Evolutionary conservation across 441 rosid species (phyloP).

Genomic region (Brassica balearica): DNA sequence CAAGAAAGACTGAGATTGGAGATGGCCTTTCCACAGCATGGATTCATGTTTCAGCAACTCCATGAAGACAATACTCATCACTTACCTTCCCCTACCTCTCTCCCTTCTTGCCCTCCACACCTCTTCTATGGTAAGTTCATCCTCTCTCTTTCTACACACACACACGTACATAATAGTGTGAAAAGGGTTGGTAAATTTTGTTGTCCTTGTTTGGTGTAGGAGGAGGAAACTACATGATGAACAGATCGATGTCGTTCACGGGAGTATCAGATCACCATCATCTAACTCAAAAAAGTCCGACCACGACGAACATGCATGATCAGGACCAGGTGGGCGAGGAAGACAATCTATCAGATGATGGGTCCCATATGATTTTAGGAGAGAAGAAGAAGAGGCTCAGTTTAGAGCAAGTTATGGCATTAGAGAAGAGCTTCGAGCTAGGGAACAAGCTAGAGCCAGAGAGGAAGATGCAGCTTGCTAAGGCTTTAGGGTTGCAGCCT

Average conservation of each 20-base stretch:
- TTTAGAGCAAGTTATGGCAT: slow-evolving; percentile 85
- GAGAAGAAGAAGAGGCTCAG: slow-evolving; percentile 95
- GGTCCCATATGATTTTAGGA: slow-evolving; percentile 67
- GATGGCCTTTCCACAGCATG: slow-evolving; percentile 85
- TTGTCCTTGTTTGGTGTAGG: slow-evolving; percentile 26
- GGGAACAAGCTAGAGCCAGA: slow-evolving; percentile 96
- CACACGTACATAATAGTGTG: background rate
- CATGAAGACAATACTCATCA: slow-evolving; percentile 66
- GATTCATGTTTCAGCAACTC: slow-evolving; percentile 74
- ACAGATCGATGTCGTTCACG: slow-evolving; percentile 83
- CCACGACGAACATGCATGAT: slow-evolving; percentile 39
- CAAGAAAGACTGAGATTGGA: slow-evolving; percentile 44
- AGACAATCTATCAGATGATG: slow-evolving; percentile 90
- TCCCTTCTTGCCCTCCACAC: slow-evolving; percentile 75
- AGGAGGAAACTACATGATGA: slow-evolving; percentile 67
- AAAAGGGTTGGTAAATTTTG: background rate
- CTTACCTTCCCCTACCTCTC: slow-evolving; percentile 65
- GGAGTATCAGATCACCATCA: slow-evolving; percentile 54
- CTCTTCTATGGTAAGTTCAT: slow-evolving; percentile 63
- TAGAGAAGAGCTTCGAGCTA: slow-evolving; percentile 85
- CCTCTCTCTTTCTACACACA: slow-evolving; percentile 11
- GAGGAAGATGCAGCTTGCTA: slow-evolving; percentile 86
- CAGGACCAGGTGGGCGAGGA: slow-evolving; percentile 60
- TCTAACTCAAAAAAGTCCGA: slow-evolving; percentile 39
- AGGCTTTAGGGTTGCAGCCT: slow-evolving; percentile 81